A percentile compares a stretch with the other conserved stretches of the same genome.
Conservation (phyloP, 345 rosid genomes). For the Mercurialis annua region DNA sequence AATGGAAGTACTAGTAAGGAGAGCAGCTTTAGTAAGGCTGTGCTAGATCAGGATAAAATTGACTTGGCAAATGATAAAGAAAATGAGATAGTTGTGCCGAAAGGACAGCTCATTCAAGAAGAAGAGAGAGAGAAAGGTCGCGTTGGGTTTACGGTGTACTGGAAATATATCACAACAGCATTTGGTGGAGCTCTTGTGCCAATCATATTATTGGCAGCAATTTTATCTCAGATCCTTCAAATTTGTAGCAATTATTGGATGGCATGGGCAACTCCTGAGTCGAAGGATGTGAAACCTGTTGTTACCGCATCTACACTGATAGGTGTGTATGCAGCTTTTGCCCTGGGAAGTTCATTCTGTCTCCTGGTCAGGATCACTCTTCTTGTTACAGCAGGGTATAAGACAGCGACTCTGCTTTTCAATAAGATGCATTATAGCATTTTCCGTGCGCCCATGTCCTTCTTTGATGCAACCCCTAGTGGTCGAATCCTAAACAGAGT, state of each 20-base stretch:
- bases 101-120: slow-evolving; percentile 59
- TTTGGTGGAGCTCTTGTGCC: slow-evolving; percentile 69
- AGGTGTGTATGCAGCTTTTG: slow-evolving; percentile 49
- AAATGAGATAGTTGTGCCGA: slow-evolving; percentile 30
- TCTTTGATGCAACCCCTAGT: slow-evolving; percentile 75
- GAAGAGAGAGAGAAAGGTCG: slow-evolving; percentile 81
- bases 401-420: slow-evolving; percentile 62
- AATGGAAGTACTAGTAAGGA: slow-evolving; percentile 19
- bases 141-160: slow-evolving; percentile 54
- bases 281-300: slow-evolving; percentile 43
- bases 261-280: slow-evolving; percentile 71
- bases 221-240: slow-evolving; percentile 52
- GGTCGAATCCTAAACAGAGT: slow-evolving; percentile 67
- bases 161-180: slow-evolving; percentile 57
- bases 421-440: slow-evolving; percentile 55
- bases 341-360: slow-evolving; percentile 55
- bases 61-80: slow-evolving; percentile 31
- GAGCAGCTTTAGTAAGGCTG: slow-evolving; percentile 13
- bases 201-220: slow-evolving; percentile 49
- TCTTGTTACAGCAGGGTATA: slow-evolving; percentile 46
- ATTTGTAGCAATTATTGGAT: slow-evolving; percentile 82
- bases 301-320: slow-evolving; percentile 40
- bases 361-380: slow-evolving; percentile 43
- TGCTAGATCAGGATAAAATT: slow-evolving; percentile 26
- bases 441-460: slow-evolving; percentile 80